Base-by-base conservation (phyloP, 139 green algal genomes). In the Chloropicon primus region DNA sequence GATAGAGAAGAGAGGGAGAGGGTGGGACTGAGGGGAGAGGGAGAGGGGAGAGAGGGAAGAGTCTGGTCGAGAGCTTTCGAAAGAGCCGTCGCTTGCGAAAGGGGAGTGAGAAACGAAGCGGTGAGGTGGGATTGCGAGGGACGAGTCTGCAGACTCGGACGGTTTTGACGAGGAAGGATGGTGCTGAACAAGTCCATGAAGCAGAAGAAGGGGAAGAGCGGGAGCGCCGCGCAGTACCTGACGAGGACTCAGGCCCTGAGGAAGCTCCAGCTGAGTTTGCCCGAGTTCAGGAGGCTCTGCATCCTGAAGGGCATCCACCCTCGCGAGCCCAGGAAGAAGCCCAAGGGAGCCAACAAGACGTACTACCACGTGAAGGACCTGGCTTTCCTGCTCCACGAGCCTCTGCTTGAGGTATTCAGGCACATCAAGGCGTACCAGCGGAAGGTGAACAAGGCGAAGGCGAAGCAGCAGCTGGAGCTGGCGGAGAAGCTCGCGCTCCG, bases 301-400 rank as follows among this genome's bases (percentile, higher is more conserved):
- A 99, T 99, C 76, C 85, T 98, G 22, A 99, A 99, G 83, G 95
- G 95, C 75, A 92, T 99, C 25, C 92, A 98, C 81, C 96, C 96
- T 0, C 85, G 96, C 1, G 96, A 99, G 88, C 96, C 96, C 21
- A 96, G 92, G 82, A 97, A 97, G 82, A 99, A 99, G 84, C 75
- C 84, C 22, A 85, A 94, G 28, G 94, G 95, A 0, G 87, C 88
- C 28, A 88, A 96, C 87, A 98, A 98, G 85, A 99, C 94, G 1
- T 99, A 99, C 85, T 99, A 98, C 85, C 96, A 98, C 79, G 78
- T 92, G 24, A 98, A 97, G 84, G 96, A 98, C 84, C 95, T 99
- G 78, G 91, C 90, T 78, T 99, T 92, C 82, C 85, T 99, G 41
- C 79, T 88, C 24, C 94, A 98, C 76, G 96, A 99, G 86, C 96